phyloP scores from a whole-genome alignment of 257 asterid genomes.

The Euphrasia confusa region DNA sequence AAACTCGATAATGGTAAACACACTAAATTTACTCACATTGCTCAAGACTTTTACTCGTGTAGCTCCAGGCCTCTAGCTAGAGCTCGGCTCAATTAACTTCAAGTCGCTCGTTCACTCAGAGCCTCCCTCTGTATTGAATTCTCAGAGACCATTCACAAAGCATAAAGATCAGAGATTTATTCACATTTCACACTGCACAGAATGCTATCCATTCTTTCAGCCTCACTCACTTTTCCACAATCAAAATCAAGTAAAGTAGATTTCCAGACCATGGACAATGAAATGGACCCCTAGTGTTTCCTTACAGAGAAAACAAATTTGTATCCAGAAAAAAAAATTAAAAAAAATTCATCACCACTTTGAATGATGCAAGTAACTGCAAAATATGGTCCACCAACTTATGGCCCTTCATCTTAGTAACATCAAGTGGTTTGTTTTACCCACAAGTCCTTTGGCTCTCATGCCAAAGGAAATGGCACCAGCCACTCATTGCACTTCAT shows the following conservation, averaged over 20 bases:
- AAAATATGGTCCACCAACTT: constrained; percentile 17
- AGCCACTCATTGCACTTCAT: not conserved
- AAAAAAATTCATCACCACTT: not conserved
- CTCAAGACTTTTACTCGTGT: too few relatives aligned
- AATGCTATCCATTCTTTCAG: not conserved
- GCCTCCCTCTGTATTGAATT: not conserved
- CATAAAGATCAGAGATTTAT: not conserved
- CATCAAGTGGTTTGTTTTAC: constrained; percentile 15
- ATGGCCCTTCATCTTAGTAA: constrained; percentile 6
- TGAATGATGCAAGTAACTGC: constrained; percentile 10
- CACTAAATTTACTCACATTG: too few relatives aligned
- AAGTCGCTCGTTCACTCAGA: not conserved
- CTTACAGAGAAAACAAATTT: not conserved
- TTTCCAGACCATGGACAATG: not conserved
- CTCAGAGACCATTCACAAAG: not conserved
- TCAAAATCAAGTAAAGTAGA: not conserved
- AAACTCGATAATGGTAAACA: too few relatives aligned
- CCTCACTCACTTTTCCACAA: not conserved
- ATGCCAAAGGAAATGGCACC: not conserved
- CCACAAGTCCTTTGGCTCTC: constrained; percentile 5
- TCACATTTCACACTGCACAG: not conserved
- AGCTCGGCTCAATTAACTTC: not conserved
- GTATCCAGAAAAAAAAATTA: not conserved
- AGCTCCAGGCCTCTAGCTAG: too few relatives aligned
- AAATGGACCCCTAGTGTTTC: not conserved